A percentile compares a stretch with the other conserved stretches of the same genome.
Evolutionary conservation across 371 early-diverging fungal genomes (phyloP).

Genomic region (Saksenaea oblongispora): DNA sequence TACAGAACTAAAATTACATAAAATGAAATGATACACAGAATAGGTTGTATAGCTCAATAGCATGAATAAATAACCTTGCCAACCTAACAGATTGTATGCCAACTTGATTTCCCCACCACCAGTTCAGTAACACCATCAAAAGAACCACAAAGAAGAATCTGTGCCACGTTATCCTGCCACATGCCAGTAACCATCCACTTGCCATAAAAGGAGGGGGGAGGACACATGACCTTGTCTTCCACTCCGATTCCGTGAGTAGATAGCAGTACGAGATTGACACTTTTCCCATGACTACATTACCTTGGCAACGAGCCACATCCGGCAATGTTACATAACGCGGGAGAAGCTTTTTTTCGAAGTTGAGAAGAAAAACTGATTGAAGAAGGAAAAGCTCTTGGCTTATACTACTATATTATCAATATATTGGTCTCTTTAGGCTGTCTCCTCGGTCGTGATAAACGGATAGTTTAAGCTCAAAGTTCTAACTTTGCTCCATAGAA

Average conservation of each 20-base stretch:
- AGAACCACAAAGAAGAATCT: not conserved
- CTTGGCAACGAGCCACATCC: not conserved
- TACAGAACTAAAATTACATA: not conserved
- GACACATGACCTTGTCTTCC: not conserved
- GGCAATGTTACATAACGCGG: too few species aligned
- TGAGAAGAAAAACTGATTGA: too few species aligned
- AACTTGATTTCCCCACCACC: too few species aligned
- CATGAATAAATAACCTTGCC: not conserved
- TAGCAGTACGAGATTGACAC: too few species aligned
- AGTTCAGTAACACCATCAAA: not conserved
- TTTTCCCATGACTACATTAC: not conserved
- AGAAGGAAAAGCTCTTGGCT: too few species aligned
- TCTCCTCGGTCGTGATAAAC: too few species aligned
- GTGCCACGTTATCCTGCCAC: constrained; percentile 5
- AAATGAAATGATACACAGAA: not conserved
- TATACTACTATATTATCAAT: too few species aligned
- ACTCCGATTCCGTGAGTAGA: not conserved
- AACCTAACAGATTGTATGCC: too few species aligned
- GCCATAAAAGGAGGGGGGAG: not conserved
- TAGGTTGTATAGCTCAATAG: not conserved
- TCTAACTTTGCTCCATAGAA: not conserved
- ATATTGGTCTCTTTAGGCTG: too few species aligned
- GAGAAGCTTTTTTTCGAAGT: too few species aligned
- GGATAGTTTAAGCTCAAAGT: not conserved
- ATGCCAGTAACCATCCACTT: not conserved